Percentiles rank a stretch among this genome's conserved stretches.
These are phyloP conservation scores for Candida orba DNA, from an alignment of 805 yeast genomes.

Conservation along the genomic window DNA sequence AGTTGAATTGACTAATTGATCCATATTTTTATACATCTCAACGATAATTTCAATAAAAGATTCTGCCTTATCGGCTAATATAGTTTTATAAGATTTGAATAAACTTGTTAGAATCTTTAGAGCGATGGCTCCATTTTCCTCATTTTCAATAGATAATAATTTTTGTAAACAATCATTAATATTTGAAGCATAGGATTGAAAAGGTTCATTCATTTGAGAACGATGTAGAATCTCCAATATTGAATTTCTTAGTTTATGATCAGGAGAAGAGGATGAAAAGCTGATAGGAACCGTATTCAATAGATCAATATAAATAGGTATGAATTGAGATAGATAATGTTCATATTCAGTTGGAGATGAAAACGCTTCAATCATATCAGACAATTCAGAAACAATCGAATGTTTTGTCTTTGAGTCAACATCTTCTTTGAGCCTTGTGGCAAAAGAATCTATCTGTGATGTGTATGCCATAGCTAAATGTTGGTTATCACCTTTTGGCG, in stretches of 20 bases:
- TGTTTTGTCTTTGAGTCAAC: slow-evolving; percentile 56
- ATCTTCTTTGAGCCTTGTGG: slow-evolving; percentile 47
- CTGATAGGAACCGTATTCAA: slow-evolving; percentile 68
- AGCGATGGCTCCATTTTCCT: slow-evolving; percentile 89
- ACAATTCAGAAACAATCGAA: slow-evolving; percentile 67
- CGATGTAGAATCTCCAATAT: slow-evolving; percentile 75
- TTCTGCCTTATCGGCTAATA: slow-evolving; percentile 62
- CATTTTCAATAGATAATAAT: slow-evolving; percentile 72
- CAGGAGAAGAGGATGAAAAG: slow-evolving; percentile 56
- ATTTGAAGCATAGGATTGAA: slow-evolving; percentile 59
- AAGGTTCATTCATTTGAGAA: slow-evolving; percentile 73
- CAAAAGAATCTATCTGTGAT: slow-evolving; percentile 60
- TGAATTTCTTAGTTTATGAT: slow-evolving; percentile 70
- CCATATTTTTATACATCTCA: slow-evolving; percentile 73
- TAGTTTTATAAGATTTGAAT: slow-evolving; percentile 75
- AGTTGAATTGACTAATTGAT: slow-evolving; percentile 61
- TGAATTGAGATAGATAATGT: slow-evolving; percentile 55
- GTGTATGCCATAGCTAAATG: slow-evolving; percentile 28
- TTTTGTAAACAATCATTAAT: slow-evolving; percentile 54
- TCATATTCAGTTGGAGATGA: slow-evolving; percentile 79
- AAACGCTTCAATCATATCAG: slow-evolving; percentile 82
- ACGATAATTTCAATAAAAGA: slow-evolving; percentile 73
- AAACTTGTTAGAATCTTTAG: slow-evolving; percentile 81
- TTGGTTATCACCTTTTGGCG: not conserved
- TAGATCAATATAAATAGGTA: slow-evolving; percentile 62